These are phyloP conservation scores for Suhomyces atakaporum DNA, from an alignment of 1,139 yeast genomes.

Conservation along the genomic window DNA sequence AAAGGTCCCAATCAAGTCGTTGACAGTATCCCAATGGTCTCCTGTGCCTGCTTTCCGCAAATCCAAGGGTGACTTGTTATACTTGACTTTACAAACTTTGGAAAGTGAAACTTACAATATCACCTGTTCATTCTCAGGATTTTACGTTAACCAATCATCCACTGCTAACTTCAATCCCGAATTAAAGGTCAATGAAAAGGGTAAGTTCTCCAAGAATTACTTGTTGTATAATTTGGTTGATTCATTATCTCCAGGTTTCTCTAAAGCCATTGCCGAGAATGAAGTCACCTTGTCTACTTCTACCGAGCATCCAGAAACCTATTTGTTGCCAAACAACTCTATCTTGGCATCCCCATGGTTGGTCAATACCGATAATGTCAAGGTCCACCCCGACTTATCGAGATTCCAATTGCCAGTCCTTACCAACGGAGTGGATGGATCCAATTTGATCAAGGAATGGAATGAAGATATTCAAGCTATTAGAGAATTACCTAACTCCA, in stretches of 20 bases:
- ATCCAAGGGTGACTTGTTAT: slow-evolving; percentile 75
- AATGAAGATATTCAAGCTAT: slow-evolving; percentile 87
- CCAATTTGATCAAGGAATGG: slow-evolving; percentile 71
- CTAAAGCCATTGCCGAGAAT: slow-evolving; percentile 40
- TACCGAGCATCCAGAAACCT: slow-evolving; percentile 57
- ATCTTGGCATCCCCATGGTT: slow-evolving; percentile 78
- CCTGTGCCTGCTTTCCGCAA: slow-evolving; percentile 73
- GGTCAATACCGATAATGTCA: slow-evolving; percentile 35
- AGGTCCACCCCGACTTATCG: slow-evolving; percentile 56
- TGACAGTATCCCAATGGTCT: slow-evolving; percentile 80
- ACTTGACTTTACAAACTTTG: slow-evolving; percentile 71
- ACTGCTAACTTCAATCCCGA: slow-evolving; percentile 70
- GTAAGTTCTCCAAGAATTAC: slow-evolving; percentile 38
- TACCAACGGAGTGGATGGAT: slow-evolving; percentile 59
- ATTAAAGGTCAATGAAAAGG: slow-evolving; percentile 44
- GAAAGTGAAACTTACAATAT: slow-evolving; percentile 80
- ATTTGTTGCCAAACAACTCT: slow-evolving; percentile 60
- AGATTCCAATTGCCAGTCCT: slow-evolving; percentile 61
- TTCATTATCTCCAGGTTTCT: slow-evolving; percentile 55
- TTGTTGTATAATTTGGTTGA: slow-evolving; percentile 57
- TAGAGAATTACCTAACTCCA: slow-evolving; percentile 62
- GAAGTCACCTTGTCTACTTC: slow-evolving; percentile 44
- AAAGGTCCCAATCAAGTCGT: slow-evolving; percentile 51
- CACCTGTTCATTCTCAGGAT: slow-evolving; percentile 79
- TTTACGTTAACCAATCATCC: slow-evolving; percentile 71